Evolutionary conservation across 2,329 filamentous ascomycete genomes (phyloP).

Genomic region (Scleromitrula shiraiana): DNA sequence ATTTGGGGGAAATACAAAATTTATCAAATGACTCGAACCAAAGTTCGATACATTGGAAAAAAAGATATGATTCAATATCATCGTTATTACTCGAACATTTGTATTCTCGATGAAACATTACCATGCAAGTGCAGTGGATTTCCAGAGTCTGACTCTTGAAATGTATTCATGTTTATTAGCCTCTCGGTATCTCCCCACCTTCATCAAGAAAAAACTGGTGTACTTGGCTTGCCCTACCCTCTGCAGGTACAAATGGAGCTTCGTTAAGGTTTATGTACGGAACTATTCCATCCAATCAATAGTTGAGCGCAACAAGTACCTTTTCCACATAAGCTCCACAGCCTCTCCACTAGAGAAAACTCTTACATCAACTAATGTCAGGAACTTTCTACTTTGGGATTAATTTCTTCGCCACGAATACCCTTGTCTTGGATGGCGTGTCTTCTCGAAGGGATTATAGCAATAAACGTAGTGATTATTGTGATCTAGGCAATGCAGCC

Average conservation of each 20-base stretch:
- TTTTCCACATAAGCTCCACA: not conserved
- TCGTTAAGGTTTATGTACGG: slow-evolving; percentile 5
- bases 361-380: slow-evolving; percentile 1
- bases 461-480: not conserved
- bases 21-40: too few relatives aligned
- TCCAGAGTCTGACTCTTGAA: too few relatives aligned
- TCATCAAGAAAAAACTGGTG: not conserved
- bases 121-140: too few relatives aligned
- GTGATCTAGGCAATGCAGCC: not conserved
- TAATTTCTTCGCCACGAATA: not conserved
- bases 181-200: not conserved
- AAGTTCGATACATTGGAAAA: too few relatives aligned
- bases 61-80: too few relatives aligned
- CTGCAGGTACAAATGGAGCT: not conserved
- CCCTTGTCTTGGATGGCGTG: not conserved
- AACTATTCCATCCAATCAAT: slow-evolving; percentile 7
- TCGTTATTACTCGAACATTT: too few relatives aligned
- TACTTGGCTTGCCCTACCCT: not conserved
- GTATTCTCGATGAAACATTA: too few relatives aligned
- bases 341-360: slow-evolving; percentile 1
- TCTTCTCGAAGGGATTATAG: not conserved
- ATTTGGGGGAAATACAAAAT: too few relatives aligned
- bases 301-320: not conserved
- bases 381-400: not conserved
- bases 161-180: too few relatives aligned